Evolutionary conservation across 2,329 filamentous ascomycete species (phyloP), one percentile per base, ranked within the genome.

Genomic region (Magnaporthiopsis poae): DNA sequence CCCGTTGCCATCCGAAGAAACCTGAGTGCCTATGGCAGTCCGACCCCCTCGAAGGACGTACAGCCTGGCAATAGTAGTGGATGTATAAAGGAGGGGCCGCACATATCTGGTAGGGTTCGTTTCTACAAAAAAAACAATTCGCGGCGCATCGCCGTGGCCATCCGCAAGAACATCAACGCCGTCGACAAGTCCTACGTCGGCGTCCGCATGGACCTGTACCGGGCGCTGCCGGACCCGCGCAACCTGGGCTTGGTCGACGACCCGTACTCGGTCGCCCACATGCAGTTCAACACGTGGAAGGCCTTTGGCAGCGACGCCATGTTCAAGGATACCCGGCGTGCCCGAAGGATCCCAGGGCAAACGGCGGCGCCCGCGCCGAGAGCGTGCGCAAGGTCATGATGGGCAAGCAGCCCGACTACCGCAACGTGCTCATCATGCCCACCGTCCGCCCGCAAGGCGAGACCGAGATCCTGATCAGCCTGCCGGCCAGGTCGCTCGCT

Each of bases 231-330:
- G 12, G 79, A 81, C 69, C 78, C 79, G 60, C 77, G 78, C 11
- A 70, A 72, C 52, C 69, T 80, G 46, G 79, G 79, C 18, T 73
- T 80, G 29, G 74, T 75, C 25, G 75, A 78, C 66, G 78, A 80
- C 67, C 77, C 78, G 31, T 73, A 77, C n/a, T 74, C 76, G 62
- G 75, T 77, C 2, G 73, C 76, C 64, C 73, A 76, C 60, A 73
- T 81, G 59, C 75, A 75, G 13, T 78, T 81, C 73, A 81, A 81
- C 68, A 80, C 79, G 5, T 81, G 80, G 80, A 73, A 78, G 9
- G 74, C 76, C 66, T 77, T 81, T 68, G 80, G 79, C 1, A 77
- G 75, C 29, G 78, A 81, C 67, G 74, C 76, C 5, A 69, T 73
- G 68, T 81, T 79, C 72, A 35, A 35, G 63, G 8, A 70, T 77